Base-by-base conservation (phyloP, 1,284 basidiomycete species). In the Tilletia indica region DNA sequence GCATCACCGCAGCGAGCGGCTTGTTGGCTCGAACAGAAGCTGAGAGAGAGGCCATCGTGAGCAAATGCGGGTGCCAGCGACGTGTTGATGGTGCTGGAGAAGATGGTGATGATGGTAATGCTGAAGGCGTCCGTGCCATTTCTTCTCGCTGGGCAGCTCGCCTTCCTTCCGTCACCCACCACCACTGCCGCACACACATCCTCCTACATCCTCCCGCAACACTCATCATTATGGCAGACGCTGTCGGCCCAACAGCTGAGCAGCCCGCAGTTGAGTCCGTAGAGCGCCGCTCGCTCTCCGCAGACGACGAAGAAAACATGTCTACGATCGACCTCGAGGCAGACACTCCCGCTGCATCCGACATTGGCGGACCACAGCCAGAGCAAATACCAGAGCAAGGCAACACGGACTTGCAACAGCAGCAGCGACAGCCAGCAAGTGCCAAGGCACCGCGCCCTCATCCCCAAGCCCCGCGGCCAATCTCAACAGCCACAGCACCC, bases 301-400 rank as follows among this genome's bases (percentile, higher is more conserved):
- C 21, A 11, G 61, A 64, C 36, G 61, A 64, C 36, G 61, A 64
- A 34, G 61, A 64, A 34, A 34, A 64, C 36, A 64, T 64, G 61
- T 16, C 36, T 16, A 64, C 61, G 31, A 64, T 64, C 61, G 61
- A 64, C 36, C 61, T 64, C 61, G 61, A 64, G 36, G 61, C 36
- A 38, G 38, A 64, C 61, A 58, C 56, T 14, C 56, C 56, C 56
- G 56, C 56, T 12, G 56, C 56, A n/a, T 64, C 61, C 3, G 61
- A 64, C 61, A 39, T 64, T 0, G 61, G 61, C 31, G 61, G 61
- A 9, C 34, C 34, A 3, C 36, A 64, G 34, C 14, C 36, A 5
- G 19, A 25, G 9, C 38, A 38, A 39, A 16, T 42, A n/a, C 19
- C 61, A 38, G 34, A 38, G 6, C 16, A n/a, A 14, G 36, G 3